Conservation (phyloP, 106 monocot species). For the Platanthera zijinensis region DNA sequence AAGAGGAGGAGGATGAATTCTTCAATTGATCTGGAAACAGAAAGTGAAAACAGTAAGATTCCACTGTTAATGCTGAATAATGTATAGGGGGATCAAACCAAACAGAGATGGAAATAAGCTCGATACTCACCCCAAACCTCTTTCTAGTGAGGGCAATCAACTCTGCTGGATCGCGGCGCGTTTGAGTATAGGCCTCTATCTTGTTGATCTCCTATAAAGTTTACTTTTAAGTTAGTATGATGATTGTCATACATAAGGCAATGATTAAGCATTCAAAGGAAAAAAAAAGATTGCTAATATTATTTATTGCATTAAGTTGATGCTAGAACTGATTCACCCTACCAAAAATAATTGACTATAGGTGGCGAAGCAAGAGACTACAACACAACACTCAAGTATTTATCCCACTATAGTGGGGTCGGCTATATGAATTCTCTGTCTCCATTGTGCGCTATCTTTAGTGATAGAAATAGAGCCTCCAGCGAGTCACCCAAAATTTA, state of each 20-base stretch:
- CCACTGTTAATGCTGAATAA: not conserved
- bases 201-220: slow-evolving; percentile 47
- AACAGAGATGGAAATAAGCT: not conserved
- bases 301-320: too few relatives aligned
- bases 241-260: not conserved
- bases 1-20: not conserved
- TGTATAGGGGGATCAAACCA: not conserved
- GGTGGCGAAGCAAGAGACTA: too few relatives aligned
- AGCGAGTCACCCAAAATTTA: too few relatives aligned
- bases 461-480: too few relatives aligned
- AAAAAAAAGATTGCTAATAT: too few relatives aligned
- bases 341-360: too few relatives aligned
- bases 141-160: slow-evolving; percentile 31
- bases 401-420: too few relatives aligned
- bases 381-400: too few relatives aligned
- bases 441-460: too few relatives aligned
- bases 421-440: too few relatives aligned
- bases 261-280: not conserved
- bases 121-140: slow-evolving; percentile 31
- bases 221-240: not conserved
- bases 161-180: slow-evolving; percentile 29
- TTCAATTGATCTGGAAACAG: not conserved
- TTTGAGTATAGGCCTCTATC: slow-evolving; percentile 46
- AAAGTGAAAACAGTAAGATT: not conserved
- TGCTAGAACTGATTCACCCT: too few relatives aligned